Percentiles rank a stretch among this genome's conserved stretches.
These are phyloP conservation scores for Myriosclerotinia curreyana DNA, from an alignment of 2,329 filamentous ascomycete species.

Conservation along the genomic window DNA sequence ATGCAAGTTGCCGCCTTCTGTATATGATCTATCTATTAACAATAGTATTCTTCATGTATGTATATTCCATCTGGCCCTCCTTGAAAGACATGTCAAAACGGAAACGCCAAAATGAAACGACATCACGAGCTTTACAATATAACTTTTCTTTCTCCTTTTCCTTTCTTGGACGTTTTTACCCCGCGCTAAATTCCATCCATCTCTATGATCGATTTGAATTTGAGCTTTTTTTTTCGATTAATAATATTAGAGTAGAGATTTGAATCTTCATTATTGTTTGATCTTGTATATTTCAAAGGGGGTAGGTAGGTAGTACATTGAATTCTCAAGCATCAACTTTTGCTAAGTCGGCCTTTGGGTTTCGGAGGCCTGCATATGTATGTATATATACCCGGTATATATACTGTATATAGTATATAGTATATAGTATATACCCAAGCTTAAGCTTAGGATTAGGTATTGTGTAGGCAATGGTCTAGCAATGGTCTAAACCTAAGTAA, in stretches of 20 bases:
- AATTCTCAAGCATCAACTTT: not conserved
- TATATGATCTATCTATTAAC: not conserved
- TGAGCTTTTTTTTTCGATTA: too few relatives aligned
- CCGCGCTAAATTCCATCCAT: conserved; percentile 1
- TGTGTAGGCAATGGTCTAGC: not conserved
- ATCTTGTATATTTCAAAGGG: too few relatives aligned
- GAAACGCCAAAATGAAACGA: conserved; percentile 14
- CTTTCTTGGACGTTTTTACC: not conserved
- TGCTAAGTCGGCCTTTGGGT: not conserved
- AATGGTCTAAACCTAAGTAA: not conserved
- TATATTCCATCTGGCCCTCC: not conserved
- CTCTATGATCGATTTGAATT: too few relatives aligned
- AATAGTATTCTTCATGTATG: not conserved
- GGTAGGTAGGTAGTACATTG: not conserved
- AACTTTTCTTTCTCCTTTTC: not conserved
- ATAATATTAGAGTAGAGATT: too few relatives aligned
- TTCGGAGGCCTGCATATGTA: conserved; percentile 12
- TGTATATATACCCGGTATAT: too few relatives aligned
- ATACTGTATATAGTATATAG: too few relatives aligned
- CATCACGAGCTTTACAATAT: conserved; percentile 10
- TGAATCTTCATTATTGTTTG: too few relatives aligned
- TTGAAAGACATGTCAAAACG: conserved; percentile 8
- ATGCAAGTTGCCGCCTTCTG: conserved; percentile 12
- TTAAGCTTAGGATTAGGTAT: not conserved
- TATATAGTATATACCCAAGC: not conserved